Evolutionary conservation across 352 stramenopile species (phyloP).

Genomic region (Pythium aphanidermatum): DNA sequence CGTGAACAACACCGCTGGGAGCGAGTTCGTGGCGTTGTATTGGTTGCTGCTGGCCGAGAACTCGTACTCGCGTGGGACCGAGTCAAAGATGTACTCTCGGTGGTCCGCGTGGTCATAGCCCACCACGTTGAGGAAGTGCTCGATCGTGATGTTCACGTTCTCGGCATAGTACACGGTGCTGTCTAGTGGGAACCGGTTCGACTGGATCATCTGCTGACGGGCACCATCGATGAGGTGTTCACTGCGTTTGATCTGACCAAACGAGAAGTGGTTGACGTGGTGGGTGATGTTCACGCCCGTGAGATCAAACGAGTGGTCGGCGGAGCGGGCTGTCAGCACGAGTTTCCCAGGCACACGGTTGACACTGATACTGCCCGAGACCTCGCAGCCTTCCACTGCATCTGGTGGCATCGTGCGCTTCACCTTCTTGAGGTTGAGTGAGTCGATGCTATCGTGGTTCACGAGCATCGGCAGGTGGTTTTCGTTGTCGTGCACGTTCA

Average conservation of each 20-base stretch:
- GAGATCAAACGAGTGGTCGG: slow-evolving; percentile 66
- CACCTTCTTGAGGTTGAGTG: slow-evolving; percentile 44
- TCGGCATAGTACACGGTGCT: slow-evolving; percentile 40
- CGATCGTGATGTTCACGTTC: slow-evolving; percentile 67
- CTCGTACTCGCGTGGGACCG: slow-evolving; percentile 56
- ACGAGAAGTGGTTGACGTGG: slow-evolving; percentile 79
- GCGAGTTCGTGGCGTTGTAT: slow-evolving; percentile 54
- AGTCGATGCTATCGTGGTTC: slow-evolving; percentile 46
- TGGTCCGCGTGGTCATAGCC: slow-evolving; percentile 66
- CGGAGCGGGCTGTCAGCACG: slow-evolving; percentile 56
- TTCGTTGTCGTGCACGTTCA: slow-evolving; percentile 48
- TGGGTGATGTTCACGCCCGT: slow-evolving; percentile 59
- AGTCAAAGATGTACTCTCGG: slow-evolving; percentile 43
- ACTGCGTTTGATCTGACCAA: slow-evolving; percentile 63
- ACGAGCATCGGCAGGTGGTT: slow-evolving; percentile 47
- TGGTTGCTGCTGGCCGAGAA: slow-evolving; percentile 74
- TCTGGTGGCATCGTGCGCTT: slow-evolving; percentile 24
- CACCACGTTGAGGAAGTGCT: slow-evolving; percentile 82
- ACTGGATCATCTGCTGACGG: slow-evolving; percentile 31
- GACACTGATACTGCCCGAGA: slow-evolving; percentile 73
- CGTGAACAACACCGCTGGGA: slow-evolving; percentile 63
- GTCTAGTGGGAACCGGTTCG: slow-evolving; percentile 64
- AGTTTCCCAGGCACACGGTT: slow-evolving; percentile 70
- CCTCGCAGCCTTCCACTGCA: slow-evolving; percentile 63
- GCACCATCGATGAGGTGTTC: slow-evolving; percentile 53